Percentiles rank a stretch among this genome's conserved stretches.
These are phyloP conservation scores for Talaromyces adpressus DNA, from an alignment of 495 filamentous ascomycete species.

Conservation along the genomic window DNA sequence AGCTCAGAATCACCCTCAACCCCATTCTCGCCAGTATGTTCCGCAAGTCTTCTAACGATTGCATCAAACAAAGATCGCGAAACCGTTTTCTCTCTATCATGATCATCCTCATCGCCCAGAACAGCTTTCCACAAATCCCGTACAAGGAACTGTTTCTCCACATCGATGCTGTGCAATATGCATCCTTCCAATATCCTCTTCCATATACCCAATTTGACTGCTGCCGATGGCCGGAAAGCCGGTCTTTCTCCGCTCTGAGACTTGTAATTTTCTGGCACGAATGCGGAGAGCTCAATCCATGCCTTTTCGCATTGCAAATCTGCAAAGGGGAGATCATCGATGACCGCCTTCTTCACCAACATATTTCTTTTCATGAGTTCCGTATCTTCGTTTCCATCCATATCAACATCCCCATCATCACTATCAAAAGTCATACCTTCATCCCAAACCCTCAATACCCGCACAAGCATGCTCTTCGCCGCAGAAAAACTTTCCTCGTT, in stretches of 20 bases:
- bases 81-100: constrained; percentile 23
- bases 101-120: constrained; percentile 34
- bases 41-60: constrained; percentile 32
- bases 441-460: constrained; percentile 25
- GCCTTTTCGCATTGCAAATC: constrained; percentile 33
- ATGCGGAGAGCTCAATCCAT: constrained; percentile 44
- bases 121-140: constrained; percentile 41
- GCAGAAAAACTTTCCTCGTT: constrained; percentile 10
- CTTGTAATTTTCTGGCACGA: constrained; percentile 24
- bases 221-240: constrained; percentile 30
- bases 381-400: background rate
- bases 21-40: background rate
- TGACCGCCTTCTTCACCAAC: constrained; percentile 20
- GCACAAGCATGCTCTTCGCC: constrained; percentile 18
- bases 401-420: constrained; percentile 16
- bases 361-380: constrained; percentile 1
- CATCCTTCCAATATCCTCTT: constrained; percentile 38
- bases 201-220: constrained; percentile 37
- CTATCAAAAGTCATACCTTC: background rate
- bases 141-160: constrained; percentile 40
- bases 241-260: background rate
- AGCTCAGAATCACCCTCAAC: constrained; percentile 15
- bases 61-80: constrained; percentile 36
- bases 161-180: constrained; percentile 35
- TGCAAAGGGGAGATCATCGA: constrained; percentile 40